A percentile compares a stretch with the other conserved stretches of the same genome.
phyloP scores from a whole-genome alignment of 2,329 filamentous ascomycete genomes.

The Thielaviopsis populi region DNA sequence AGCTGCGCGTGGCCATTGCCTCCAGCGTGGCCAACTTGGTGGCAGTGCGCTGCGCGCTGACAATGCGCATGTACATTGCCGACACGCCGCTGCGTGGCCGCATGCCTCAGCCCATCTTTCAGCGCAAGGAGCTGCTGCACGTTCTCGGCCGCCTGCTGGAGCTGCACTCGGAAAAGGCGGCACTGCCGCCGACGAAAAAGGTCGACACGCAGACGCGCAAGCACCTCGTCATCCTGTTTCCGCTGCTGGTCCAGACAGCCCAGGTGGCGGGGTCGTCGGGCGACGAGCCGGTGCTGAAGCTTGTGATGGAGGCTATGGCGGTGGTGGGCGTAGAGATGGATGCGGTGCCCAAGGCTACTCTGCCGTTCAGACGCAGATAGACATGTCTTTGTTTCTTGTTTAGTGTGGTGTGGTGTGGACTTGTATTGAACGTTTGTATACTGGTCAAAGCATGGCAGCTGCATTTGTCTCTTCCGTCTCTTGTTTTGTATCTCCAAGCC shows the following conservation, averaged over 20 bases:
- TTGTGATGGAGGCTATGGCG: constrained; percentile 45
- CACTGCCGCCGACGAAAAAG: constrained; percentile 44
- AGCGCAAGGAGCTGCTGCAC: constrained; percentile 63
- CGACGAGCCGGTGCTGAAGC: constrained; percentile 43
- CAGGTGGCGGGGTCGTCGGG: constrained; percentile 40
- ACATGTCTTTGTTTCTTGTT: neutral
- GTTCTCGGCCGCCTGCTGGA: constrained; percentile 51
- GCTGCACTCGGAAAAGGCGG: constrained; percentile 53
- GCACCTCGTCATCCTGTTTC: constrained; percentile 69
- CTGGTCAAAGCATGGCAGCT: neutral
- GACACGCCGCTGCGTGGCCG: constrained; percentile 80
- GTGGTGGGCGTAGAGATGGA: constrained; percentile 44
- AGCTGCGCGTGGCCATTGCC: constrained; percentile 46
- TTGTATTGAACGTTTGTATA: neutral
- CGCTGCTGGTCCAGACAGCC: constrained; percentile 52
- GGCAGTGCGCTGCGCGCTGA: constrained; percentile 64
- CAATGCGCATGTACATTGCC: constrained; percentile 70
- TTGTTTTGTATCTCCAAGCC: no score
- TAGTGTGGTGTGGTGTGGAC: neutral
- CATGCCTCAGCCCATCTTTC: constrained; percentile 74
- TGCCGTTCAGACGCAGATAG: neutral
- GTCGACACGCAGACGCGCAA: constrained; percentile 47
- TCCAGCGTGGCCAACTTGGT: constrained; percentile 65
- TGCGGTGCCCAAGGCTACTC: neutral
- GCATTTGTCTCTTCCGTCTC: no score